Percentiles rank a stretch among this genome's conserved stretches.
These are phyloP conservation scores for Ceratobasidium sp. DNA, from an alignment of 1,284 basidiomycete genomes.

Conservation along the genomic window DNA sequence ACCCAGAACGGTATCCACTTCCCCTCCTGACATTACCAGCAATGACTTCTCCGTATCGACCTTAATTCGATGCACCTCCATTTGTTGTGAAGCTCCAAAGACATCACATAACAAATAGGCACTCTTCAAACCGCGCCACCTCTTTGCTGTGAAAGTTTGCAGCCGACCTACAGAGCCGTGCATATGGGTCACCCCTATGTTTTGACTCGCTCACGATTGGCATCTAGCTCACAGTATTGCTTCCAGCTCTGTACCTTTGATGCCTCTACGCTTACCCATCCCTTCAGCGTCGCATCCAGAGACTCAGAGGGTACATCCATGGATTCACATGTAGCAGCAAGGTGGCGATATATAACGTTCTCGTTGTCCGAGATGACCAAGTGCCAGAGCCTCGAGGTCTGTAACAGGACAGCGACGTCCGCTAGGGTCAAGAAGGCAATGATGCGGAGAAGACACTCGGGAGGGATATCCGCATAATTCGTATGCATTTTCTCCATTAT, in stretches of 20 bases:
- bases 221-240: slow-evolving; percentile 2
- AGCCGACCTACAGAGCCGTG: not conserved
- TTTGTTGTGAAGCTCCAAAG: slow-evolving; percentile 1
- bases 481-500: too few relatives aligned
- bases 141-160: not conserved
- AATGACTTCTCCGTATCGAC: slow-evolving; percentile 1
- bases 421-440: slow-evolving; percentile 6
- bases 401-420: not conserved
- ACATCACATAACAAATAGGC: not conserved
- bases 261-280: not conserved
- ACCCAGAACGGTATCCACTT: not conserved
- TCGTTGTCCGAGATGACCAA: not conserved
- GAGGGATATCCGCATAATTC: not conserved
- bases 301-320: not conserved
- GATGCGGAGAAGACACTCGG: slow-evolving; percentile 12
- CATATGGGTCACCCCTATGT: too few relatives aligned
- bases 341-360: not conserved
- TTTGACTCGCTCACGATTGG: not conserved
- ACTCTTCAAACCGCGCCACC: not conserved
- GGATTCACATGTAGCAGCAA: not conserved
- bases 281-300: not conserved
- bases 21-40: not conserved
- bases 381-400: not conserved
- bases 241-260: slow-evolving; percentile 1
- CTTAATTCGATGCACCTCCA: slow-evolving; percentile 15